Evolutionary conservation across 2,329 filamentous ascomycete genomes (phyloP).

Genomic region (Chalara sp.): DNA sequence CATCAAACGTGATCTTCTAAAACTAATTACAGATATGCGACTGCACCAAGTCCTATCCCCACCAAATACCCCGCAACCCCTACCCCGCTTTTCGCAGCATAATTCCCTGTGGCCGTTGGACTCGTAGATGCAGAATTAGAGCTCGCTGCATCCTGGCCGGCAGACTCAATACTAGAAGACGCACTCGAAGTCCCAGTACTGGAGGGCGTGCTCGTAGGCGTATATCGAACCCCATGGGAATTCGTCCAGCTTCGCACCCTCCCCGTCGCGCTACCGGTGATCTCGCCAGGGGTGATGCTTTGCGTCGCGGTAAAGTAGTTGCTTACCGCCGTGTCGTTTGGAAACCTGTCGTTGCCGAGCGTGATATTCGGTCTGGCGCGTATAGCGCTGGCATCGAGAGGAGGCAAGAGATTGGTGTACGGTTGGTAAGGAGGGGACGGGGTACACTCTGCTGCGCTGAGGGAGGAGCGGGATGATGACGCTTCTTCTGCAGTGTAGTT

Average conservation of each 20-base stretch:
- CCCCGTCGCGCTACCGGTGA: conserved; percentile 34
- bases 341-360: conserved; percentile 24
- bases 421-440: conserved; percentile 30
- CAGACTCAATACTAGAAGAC: not conserved
- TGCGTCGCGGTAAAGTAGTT: conserved; percentile 34
- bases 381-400: conserved; percentile 24
- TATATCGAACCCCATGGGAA: not conserved
- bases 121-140: not conserved
- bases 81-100: not conserved
- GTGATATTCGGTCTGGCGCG: conserved; percentile 5
- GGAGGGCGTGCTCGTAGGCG: not conserved
- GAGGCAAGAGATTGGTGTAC: conserved; percentile 27
- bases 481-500: conserved; percentile 27
- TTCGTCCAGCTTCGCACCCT: conserved; percentile 6
- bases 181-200: not conserved
- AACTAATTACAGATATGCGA: not conserved
- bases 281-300: conserved; percentile 32
- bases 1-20: too few species aligned
- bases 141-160: not conserved
- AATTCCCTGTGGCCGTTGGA: not conserved
- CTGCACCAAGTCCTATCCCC: not conserved
- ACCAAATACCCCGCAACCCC: not conserved
- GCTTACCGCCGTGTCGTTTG: conserved; percentile 32
- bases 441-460: conserved; percentile 28
- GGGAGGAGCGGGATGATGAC: conserved; percentile 25